phyloP scores from a whole-genome alignment of 306 rosid genomes.

The Glycine soja region DNA sequence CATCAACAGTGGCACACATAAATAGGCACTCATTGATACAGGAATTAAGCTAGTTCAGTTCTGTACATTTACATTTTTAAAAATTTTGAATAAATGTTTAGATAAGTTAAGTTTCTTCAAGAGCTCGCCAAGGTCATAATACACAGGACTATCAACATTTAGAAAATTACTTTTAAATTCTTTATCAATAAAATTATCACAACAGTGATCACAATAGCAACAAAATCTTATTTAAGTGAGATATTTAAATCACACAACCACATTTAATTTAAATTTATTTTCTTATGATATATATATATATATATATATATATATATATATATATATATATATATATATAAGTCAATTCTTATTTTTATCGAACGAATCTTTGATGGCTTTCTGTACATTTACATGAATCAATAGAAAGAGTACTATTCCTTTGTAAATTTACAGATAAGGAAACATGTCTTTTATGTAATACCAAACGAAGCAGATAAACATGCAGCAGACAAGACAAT shows the following conservation, averaged over 20 bases:
- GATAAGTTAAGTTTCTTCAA: neutral
- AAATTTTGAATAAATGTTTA: too few relatives aligned
- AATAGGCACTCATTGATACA: neutral
- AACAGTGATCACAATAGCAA: neutral
- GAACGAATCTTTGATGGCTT: neutral
- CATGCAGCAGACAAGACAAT: slow-evolving; percentile 27
- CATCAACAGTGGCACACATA: slow-evolving; percentile 46
- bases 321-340: neutral
- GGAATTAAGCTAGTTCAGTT: neutral
- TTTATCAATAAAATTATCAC: neutral
- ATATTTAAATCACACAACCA: too few relatives aligned
- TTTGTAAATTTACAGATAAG: neutral
- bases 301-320: neutral
- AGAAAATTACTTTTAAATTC: too few relatives aligned
- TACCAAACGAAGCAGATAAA: slow-evolving; percentile 36
- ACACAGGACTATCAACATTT: too few relatives aligned
- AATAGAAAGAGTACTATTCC: neutral
- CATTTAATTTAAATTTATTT: neutral
- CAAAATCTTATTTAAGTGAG: too few relatives aligned
- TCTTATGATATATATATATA: neutral
- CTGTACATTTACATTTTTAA: neutral
- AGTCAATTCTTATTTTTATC: neutral
- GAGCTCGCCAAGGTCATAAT: too few relatives aligned
- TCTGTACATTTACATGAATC: slow-evolving; percentile 8
- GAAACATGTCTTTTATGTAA: slow-evolving; percentile 17